A percentile compares a stretch with the other conserved stretches of the same genome.
Conservation (phyloP, 192 early-diverging fungal genomes). For the Coemansia sp. region DNA sequence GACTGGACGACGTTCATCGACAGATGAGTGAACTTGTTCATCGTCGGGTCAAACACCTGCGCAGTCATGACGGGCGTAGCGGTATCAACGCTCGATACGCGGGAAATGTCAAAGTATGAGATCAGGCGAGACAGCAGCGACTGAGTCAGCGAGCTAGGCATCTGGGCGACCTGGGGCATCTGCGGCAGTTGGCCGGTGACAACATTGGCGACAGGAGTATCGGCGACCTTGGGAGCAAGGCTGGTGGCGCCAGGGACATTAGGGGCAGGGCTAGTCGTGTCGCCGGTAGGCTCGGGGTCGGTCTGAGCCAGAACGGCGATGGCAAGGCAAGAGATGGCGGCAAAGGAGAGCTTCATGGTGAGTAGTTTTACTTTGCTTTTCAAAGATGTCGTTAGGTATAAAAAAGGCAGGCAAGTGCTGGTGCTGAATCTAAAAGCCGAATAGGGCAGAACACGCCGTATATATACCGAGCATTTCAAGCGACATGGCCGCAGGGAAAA, state of each 20-base stretch:
- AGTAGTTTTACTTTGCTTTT: background rate
- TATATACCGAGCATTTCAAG: background rate
- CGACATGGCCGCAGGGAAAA: too few species aligned
- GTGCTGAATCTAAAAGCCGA: background rate
- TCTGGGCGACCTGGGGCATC: background rate
- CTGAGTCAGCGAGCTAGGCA: background rate
- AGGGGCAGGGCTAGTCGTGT: background rate
- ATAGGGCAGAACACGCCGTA: background rate
- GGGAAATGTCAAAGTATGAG: conserved; percentile 30
- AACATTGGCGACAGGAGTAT: background rate
- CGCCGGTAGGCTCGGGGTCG: conserved; percentile 1
- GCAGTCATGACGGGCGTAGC: conserved; percentile 5
- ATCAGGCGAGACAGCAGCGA: conserved; percentile 17
- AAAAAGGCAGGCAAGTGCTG: conserved; percentile 1
- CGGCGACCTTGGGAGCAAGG: background rate
- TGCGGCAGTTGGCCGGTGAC: background rate
- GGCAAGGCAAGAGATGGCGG: conserved; percentile 11
- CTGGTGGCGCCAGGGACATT: background rate
- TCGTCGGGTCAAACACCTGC: conserved; percentile 17
- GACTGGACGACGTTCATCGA: conserved; percentile 13
- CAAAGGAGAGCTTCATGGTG: conserved; percentile 23
- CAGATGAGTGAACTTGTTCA: conserved; percentile 16
- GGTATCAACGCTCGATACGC: background rate
- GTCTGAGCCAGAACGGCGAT: conserved; percentile 16
- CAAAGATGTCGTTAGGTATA: background rate